Percentiles rank a stretch among this genome's conserved stretches.
Evolutionary conservation across 805 yeast genomes (phyloP).

Genomic region (Candida lessepsii): DNA sequence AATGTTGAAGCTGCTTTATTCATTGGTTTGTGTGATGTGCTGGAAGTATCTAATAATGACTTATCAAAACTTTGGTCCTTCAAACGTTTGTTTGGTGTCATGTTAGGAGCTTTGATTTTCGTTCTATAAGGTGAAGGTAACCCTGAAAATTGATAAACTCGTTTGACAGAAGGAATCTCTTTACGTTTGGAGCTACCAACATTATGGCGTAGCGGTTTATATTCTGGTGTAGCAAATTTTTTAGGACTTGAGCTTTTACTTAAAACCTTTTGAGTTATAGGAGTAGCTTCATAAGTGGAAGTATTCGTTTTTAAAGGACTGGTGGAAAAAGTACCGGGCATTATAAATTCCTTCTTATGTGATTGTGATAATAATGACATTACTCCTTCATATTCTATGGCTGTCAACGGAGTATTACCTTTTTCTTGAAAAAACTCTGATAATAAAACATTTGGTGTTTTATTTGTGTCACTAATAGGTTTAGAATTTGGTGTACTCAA

Average conservation of each 20-base stretch:
- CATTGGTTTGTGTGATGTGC: slow-evolving; percentile 11
- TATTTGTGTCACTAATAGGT: neutral
- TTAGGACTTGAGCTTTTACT: slow-evolving; percentile 17
- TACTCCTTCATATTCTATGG: slow-evolving; percentile 81
- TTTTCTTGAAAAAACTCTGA: slow-evolving; percentile 70
- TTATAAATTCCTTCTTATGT: slow-evolving; percentile 9
- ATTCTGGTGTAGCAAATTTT: slow-evolving; percentile 31
- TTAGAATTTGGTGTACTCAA: neutral
- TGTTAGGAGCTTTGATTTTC: slow-evolving; percentile 31
- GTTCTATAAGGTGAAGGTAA: slow-evolving; percentile 45
- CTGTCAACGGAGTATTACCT: slow-evolving; percentile 72
- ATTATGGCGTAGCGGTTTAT: slow-evolving; percentile 36
- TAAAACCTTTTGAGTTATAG: slow-evolving; percentile 26
- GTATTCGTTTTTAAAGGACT: slow-evolving; percentile 9
- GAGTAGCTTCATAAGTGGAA: slow-evolving; percentile 23
- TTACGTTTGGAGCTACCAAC: slow-evolving; percentile 10
- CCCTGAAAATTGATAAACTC: slow-evolving; percentile 47
- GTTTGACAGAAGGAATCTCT: slow-evolving; percentile 33
- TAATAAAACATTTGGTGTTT: slow-evolving; percentile 51
- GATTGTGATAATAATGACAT: slow-evolving; percentile 46
- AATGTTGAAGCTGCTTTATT: slow-evolving; percentile 36
- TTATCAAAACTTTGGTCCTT: slow-evolving; percentile 1
- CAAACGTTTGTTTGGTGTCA: slow-evolving; percentile 12
- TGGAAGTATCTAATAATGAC: slow-evolving; percentile 5
- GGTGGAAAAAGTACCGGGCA: slow-evolving; percentile 15